phyloP scores from a whole-genome alignment of 805 yeast genomes.

The Cyberlindnera mississippiensis region DNA sequence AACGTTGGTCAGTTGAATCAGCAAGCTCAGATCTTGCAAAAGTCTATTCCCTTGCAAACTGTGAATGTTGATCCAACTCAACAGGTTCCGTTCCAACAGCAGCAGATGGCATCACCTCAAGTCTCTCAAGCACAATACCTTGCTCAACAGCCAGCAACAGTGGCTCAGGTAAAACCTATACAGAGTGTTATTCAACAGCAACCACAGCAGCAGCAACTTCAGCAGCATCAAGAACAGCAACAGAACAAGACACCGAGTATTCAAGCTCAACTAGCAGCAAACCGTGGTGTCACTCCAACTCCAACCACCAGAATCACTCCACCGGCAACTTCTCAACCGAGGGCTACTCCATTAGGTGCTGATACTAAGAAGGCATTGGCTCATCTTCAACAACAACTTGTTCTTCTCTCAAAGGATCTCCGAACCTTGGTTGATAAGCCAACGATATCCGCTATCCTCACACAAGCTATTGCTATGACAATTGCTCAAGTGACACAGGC shows the following conservation, averaged over 20 bases:
- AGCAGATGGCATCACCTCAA: conserved; percentile 1
- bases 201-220: conserved; percentile 4
- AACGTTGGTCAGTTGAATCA: neutral
- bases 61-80: neutral
- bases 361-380: conserved; percentile 61
- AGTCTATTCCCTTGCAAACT: neutral
- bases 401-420: conserved; percentile 67
- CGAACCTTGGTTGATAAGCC: conserved; percentile 74
- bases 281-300: conserved; percentile 27
- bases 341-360: conserved; percentile 31
- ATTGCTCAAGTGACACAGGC: conserved; percentile 87
- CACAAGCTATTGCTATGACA: conserved; percentile 90
- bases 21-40: neutral
- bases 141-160: neutral
- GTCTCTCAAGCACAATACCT: neutral
- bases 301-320: conserved; percentile 25
- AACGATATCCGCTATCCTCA: conserved; percentile 76
- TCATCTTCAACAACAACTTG: conserved; percentile 81
- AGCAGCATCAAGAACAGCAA: conserved; percentile 3
- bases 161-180: neutral
- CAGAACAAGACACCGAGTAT: conserved; percentile 24
- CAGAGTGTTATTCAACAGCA: conserved; percentile 1
- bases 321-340: conserved; percentile 25
- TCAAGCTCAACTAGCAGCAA: conserved; percentile 31
- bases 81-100: conserved; percentile 7